Base-by-base conservation (phyloP, 1,284 basidiomycete genomes). In the Austroboletus novae-zelandiae region DNA sequence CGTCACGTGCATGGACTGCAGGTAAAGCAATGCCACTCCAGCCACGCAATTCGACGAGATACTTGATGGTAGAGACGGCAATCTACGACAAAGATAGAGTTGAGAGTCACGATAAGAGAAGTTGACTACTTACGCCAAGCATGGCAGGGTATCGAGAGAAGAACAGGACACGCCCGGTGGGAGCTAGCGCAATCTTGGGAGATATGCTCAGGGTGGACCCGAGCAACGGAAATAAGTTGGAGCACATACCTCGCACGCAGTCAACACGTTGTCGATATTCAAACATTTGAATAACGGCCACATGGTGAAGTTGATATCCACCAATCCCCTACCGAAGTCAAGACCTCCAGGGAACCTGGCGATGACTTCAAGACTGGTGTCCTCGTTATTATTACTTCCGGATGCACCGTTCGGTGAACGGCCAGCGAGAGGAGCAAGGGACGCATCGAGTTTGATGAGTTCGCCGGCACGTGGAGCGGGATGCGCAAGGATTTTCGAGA, bases 251-350 rank as follows among this genome's bases (percentile, higher is more conserved):
- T 98, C 95, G 65, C 93, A 93, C 52, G 94, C 89, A 25, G 91
- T 94, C 51, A 98, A 72, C 54, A 98, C 90, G 64, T 97, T 94
- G 67, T 97, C 95, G 52, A 98, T 81, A 61, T 94, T 94, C 52
- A 98, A 72, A 56, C 89, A 90, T 67, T 96, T 92, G 80, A 98
- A 98, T 48, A 98, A 67, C 0, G 95, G 95, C 94, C 94, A 98
- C 83, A 97, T 92, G 43, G 94, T 93, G 66, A 96, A 95, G 68
- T 92, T 92, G 61, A 90, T 88, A 59, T 92, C 89, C 27, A 92
- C 89, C 46, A 92, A 72, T 6, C 89, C 89, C 46, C 84, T 79
- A 18, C 89, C 89, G 62, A 92, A 92, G 67, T 92, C 89, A 41
- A 92, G 76, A 15, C 89, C 89, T 32, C 89, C 89, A 27, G 89